phyloP scores from a whole-genome alignment of 2,329 filamentous ascomycete species.

The Epichloe elymi region DNA sequence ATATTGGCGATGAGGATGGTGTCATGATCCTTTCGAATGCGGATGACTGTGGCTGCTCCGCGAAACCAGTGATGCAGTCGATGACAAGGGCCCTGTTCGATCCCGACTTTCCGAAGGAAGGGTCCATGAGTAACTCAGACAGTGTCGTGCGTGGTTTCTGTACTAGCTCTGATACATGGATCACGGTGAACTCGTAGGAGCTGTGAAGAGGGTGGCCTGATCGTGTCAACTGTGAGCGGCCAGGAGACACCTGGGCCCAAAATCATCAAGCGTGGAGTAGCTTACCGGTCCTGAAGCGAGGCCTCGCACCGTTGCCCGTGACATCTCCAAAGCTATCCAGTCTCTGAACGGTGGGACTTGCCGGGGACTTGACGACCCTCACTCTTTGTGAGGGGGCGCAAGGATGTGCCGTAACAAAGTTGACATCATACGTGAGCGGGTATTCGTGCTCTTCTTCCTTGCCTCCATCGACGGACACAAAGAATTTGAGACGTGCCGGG shows the following conservation, averaged over 20 bases:
- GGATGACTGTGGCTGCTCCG: conserved; percentile 34
- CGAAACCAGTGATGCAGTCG: conserved; percentile 47
- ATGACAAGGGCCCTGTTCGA: conserved; percentile 39
- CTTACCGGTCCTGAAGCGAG: conserved; percentile 35
- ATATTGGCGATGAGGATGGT: conserved; percentile 14
- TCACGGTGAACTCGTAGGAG: conserved; percentile 44
- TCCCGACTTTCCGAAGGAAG: conserved; percentile 19
- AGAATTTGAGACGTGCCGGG: conserved; percentile 23
- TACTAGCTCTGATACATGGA: conserved; percentile 45
- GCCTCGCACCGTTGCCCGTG: conserved; percentile 30
- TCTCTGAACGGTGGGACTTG: conserved; percentile 46
- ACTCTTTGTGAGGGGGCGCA: conserved; percentile 46
- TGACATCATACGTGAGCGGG: conserved; percentile 42
- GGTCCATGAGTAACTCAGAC: conserved; percentile 29
- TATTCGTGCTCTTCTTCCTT: conserved; percentile 29
- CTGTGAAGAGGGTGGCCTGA: conserved; percentile 53
- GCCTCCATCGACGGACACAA: conserved; percentile 24
- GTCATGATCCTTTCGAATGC: conserved; percentile 24
- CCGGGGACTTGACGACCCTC: conserved; percentile 44
- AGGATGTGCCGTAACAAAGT: conserved; percentile 53
- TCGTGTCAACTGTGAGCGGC: not conserved
- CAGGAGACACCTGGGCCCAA: not conserved
- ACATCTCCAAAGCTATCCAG: conserved; percentile 36
- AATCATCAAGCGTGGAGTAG: not conserved
- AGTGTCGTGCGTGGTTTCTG: conserved; percentile 31